Evolutionary conservation across 169 alveolate genomes (phyloP).

Genomic region (Eimeria sp.): DNA sequence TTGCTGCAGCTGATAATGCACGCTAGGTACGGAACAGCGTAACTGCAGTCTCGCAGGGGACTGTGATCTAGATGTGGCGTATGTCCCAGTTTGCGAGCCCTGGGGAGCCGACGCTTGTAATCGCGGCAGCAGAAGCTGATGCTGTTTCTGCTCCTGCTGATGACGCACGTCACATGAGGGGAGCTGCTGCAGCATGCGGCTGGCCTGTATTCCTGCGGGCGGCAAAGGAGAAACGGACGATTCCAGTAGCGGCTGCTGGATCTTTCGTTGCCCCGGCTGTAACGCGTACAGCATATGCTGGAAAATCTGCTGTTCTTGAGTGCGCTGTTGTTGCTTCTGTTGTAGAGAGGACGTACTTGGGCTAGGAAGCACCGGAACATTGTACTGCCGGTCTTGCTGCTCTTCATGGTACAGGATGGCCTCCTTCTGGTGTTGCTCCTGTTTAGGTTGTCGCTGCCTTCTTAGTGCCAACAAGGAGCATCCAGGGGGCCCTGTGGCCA

Average conservation of each 20-base stretch:
- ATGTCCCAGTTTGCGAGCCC: background rate
- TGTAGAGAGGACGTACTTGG: background rate
- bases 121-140: background rate
- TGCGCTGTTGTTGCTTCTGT: background rate
- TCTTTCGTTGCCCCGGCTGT: background rate
- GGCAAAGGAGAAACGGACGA: background rate
- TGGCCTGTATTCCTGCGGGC: background rate
- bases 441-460: slow-evolving; percentile 18
- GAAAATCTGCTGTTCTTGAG: background rate
- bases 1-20: slow-evolving; percentile 17
- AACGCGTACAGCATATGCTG: background rate
- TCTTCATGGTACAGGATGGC: background rate
- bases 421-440: slow-evolving; percentile 5
- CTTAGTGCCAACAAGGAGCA: background rate
- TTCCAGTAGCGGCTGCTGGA: slow-evolving; percentile 14
- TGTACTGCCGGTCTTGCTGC: background rate
- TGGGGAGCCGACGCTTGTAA: background rate
- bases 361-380: background rate
- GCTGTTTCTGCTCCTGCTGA: slow-evolving; percentile 18
- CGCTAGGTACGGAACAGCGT: background rate
- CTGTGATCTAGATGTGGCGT: slow-evolving; percentile 28
- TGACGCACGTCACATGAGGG: background rate
- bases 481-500: background rate
- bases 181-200: slow-evolving; percentile 7
- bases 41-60: slow-evolving; percentile 12